These are phyloP conservation scores for Fusarium tuaranense DNA, from an alignment of 2,329 filamentous ascomycete species.

Conservation along the genomic window DNA sequence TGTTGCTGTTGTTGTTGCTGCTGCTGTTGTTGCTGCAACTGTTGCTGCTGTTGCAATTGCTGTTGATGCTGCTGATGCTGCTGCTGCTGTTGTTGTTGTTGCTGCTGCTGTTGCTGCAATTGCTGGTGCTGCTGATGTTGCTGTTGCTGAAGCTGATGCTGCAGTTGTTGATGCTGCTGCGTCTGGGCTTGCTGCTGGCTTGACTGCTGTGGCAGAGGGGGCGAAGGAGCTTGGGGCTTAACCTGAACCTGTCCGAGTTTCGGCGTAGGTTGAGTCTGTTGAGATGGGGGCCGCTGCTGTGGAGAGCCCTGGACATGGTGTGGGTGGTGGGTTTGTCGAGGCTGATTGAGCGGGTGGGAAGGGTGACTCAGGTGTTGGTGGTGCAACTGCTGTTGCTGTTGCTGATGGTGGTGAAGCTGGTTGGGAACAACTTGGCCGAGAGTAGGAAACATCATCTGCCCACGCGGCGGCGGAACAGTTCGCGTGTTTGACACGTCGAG, in stretches of 20 bases:
- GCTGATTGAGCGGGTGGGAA: slow-evolving; percentile 42
- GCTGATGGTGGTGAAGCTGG: slow-evolving; percentile 59
- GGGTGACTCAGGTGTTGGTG: slow-evolving; percentile 48
- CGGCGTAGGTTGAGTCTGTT: slow-evolving; percentile 46
- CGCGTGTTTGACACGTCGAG: slow-evolving; percentile 59
- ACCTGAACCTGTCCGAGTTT: slow-evolving; percentile 49
- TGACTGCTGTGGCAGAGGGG: slow-evolving; percentile 47
- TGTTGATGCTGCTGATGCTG: slow-evolving; percentile 39
- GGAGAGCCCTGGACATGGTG: slow-evolving; percentile 47
- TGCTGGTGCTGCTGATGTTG: slow-evolving; percentile 49
- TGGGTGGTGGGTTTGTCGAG: slow-evolving; percentile 43
- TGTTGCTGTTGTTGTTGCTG: slow-evolving; percentile 45
- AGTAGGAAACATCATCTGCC: slow-evolving; percentile 55
- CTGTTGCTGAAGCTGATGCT: slow-evolving; percentile 44
- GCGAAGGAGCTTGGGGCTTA: slow-evolving; percentile 48
- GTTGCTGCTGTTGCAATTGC: slow-evolving; percentile 43
- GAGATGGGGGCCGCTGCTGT: slow-evolving; percentile 54
- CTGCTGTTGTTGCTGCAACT: slow-evolving; percentile 51
- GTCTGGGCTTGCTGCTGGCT: slow-evolving; percentile 40
- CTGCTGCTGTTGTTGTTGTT: slow-evolving; percentile 42
- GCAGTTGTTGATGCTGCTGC: slow-evolving; percentile 45
- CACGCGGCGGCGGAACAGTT: slow-evolving; percentile 56
- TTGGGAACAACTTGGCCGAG: slow-evolving; percentile 57
- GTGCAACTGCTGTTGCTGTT: slow-evolving; percentile 51
- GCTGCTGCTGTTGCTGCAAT: slow-evolving; percentile 42